Base-by-base conservation (phyloP, 2,329 filamentous ascomycete species). In the Paecilomyces fulvus region DNA sequence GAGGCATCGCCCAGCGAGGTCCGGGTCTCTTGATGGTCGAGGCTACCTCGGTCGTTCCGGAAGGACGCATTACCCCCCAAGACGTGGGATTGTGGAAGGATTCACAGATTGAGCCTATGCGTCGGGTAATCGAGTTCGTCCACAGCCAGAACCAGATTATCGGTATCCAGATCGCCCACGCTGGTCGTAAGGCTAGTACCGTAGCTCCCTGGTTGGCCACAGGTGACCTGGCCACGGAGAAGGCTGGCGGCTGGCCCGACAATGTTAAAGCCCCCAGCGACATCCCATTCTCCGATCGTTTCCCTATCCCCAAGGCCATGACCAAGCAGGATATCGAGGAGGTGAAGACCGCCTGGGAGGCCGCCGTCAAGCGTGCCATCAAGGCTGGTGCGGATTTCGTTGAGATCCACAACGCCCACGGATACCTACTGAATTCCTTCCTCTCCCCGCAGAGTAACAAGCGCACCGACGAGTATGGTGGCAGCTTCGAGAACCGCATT, bases 141-240 rank as follows among this genome's bases (percentile, higher is more conserved):
- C 90, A 95, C 75, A 84, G 82, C 25, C 91, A 95, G 72, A 81
- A 80, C 67, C 85, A 90, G 66, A 84, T 88, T 61, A 84, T 89
- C 54, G 90, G 83, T 53, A 86, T 95, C 59, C 91, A 96, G 75
- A 79, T 95, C 3, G 89, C 77, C 1, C 91, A 96, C 66, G 90
- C 90, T 0, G 91, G 91, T 6, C 72, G 82, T 30, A 85, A 85
- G 64, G 81, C 82, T 4, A 78, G 75, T 60, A 83, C 80, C 2
- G 77, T 83, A 2, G 80, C 82, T 0, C 82, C 82, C 0, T 77
- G 74, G 73, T 56, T 76, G 6, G 66, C 67, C 0, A 58, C 56
- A 28, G 61, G 59, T 0, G 64, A 65, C 11, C 61, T 60, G 5
- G 70, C 88, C 0, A 75, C 74, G 0, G 74, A 79, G 54, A 79